A percentile compares a stretch with the other conserved stretches of the same genome.
Evolutionary conservation across 768 basidiomycete genomes (phyloP).

Genomic region (Leccinum aurantiacum): DNA sequence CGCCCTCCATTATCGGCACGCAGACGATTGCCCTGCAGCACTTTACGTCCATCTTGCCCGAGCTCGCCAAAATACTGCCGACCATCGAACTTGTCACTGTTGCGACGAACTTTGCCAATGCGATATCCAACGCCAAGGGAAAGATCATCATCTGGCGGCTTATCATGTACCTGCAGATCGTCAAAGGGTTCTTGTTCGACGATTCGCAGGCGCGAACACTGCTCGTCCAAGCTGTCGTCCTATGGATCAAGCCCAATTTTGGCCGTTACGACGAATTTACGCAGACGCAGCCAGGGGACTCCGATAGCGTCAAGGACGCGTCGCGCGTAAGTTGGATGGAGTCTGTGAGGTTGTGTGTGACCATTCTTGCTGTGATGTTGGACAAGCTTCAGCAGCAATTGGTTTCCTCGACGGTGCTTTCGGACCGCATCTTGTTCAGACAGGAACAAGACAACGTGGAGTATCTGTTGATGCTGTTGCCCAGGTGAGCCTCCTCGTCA

Average conservation of each 20-base stretch:
- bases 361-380: constrained; percentile 84
- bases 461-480: constrained; percentile 75
- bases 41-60: constrained; percentile 89
- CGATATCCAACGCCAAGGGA: constrained; percentile 73
- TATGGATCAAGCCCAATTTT: constrained; percentile 95
- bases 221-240: constrained; percentile 82
- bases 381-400: constrained; percentile 85
- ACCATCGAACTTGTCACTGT: constrained; percentile 84
- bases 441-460: constrained; percentile 95
- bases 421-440: constrained; percentile 58
- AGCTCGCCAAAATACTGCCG: constrained; percentile 77
- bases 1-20: constrained; percentile 90
- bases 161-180: constrained; percentile 90
- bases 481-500: constrained; percentile 54
- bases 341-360: constrained; percentile 84
- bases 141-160: constrained; percentile 93
- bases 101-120: constrained; percentile 84
- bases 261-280: constrained; percentile 86
- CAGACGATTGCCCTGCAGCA: constrained; percentile 93
- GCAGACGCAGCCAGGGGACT: constrained; percentile 61
- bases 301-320: constrained; percentile 63
- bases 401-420: constrained; percentile 60
- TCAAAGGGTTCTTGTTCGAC: constrained; percentile 86
- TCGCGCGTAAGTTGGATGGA: constrained; percentile 90
- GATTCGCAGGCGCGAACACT: constrained; percentile 73